These are phyloP conservation scores for Penicillium occitanis DNA, from an alignment of 2,329 filamentous ascomycete genomes.

Conservation along the genomic window DNA sequence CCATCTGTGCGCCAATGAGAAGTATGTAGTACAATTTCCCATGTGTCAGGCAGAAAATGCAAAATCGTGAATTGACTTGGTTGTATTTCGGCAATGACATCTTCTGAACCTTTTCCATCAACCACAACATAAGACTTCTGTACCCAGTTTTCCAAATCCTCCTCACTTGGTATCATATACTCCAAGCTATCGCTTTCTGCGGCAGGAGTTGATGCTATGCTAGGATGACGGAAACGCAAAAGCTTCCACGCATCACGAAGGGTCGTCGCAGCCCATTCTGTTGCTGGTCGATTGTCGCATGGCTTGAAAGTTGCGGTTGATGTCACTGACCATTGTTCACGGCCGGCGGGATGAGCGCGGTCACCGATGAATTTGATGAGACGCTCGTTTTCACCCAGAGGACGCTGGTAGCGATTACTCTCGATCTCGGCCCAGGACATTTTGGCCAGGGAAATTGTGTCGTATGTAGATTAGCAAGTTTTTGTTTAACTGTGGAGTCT, in stretches of 20 bases:
- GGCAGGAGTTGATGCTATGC: slow-evolving; percentile 5
- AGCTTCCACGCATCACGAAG: slow-evolving; percentile 18
- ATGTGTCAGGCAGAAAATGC: slow-evolving; percentile 2
- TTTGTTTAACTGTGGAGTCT: background rate
- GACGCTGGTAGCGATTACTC: slow-evolving; percentile 5
- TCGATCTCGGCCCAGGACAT: slow-evolving; percentile 9
- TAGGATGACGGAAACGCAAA: slow-evolving; percentile 15
- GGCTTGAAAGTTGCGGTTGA: slow-evolving; percentile 6
- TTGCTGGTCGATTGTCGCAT: background rate
- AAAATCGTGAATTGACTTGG: background rate
- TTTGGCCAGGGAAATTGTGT: background rate
- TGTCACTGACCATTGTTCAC: slow-evolving; percentile 21
- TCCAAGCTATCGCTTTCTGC: background rate
- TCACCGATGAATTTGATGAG: slow-evolving; percentile 21
- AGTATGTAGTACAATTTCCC: slow-evolving; percentile 12
- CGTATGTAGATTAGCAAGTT: no score
- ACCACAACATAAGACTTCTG: background rate
- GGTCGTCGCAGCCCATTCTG: background rate
- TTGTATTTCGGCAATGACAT: slow-evolving; percentile 10
- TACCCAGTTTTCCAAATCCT: slow-evolving; percentile 3
- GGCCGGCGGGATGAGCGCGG: slow-evolving; percentile 16
- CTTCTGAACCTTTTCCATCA: background rate
- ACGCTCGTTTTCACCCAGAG: slow-evolving; percentile 16
- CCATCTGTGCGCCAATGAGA: slow-evolving; percentile 17
- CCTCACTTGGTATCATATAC: background rate